Conservation (phyloP, 169 alveolate species). For the Theileria equi region DNA sequence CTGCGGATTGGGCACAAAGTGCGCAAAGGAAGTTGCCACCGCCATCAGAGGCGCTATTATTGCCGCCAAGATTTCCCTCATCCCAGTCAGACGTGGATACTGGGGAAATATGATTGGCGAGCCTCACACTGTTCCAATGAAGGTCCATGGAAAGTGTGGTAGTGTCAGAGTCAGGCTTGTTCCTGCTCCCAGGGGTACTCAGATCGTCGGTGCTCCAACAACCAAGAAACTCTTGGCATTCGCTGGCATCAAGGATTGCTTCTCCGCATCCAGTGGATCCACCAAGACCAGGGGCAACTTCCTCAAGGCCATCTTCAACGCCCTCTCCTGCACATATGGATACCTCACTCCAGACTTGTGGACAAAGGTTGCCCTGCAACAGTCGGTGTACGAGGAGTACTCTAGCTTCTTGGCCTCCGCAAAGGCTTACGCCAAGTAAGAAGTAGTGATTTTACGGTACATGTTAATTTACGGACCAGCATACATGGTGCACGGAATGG, state of each 20-base stretch:
- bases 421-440: constrained; percentile 31
- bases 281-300: constrained; percentile 98
- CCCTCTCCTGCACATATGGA: constrained; percentile 94
- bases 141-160: constrained; percentile 99
- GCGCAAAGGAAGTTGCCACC: constrained; percentile 99
- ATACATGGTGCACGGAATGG: too few species aligned
- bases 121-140: constrained; percentile 99
- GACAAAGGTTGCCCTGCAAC: constrained; percentile 85
- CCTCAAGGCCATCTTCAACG: constrained; percentile 94
- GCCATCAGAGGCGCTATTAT: constrained; percentile 99
- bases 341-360: constrained; percentile 99
- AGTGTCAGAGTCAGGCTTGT: constrained; percentile 99
- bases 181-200: constrained; percentile 99
- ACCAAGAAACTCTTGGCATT: constrained; percentile 95
- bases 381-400: constrained; percentile 92
- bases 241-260: constrained; percentile 99
- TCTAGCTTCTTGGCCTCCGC: constrained; percentile 87
- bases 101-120: constrained; percentile 99
- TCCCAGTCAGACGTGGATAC: constrained; percentile 99
- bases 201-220: constrained; percentile 98
- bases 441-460: constrained; percentile 9
- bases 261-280: constrained; percentile 95
- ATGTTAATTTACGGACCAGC: too few species aligned
- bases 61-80: constrained; percentile 96
- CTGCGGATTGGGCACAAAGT: constrained; percentile 95